A percentile compares a stretch with the other conserved stretches of the same genome.
phyloP scores from a whole-genome alignment of 495 filamentous ascomycete species.

The Penicillium longicatenatum region DNA sequence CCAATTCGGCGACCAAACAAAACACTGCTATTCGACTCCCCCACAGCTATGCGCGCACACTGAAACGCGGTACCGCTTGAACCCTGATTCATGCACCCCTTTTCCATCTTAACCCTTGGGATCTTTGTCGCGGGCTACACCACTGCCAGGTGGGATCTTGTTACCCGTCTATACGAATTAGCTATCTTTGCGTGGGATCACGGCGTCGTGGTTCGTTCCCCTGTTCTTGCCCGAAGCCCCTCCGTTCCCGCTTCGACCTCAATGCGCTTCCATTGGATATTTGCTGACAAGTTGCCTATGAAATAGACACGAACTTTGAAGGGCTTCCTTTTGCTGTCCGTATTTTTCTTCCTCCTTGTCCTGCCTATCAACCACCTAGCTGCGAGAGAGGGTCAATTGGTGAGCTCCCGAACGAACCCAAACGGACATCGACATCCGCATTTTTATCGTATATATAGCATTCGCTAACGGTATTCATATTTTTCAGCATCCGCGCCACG shows the following conservation, averaged over 20 bases:
- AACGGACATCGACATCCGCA: not conserved
- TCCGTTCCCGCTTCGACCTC: constrained; percentile 14
- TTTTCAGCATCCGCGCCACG: constrained; percentile 78
- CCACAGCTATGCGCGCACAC: constrained; percentile 40
- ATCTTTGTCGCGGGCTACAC: constrained; percentile 99
- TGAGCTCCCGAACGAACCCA: constrained; percentile 36
- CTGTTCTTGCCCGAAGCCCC: constrained; percentile 12
- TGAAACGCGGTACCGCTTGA: constrained; percentile 31
- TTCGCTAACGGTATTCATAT: constrained; percentile 17
- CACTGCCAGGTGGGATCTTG: constrained; percentile 97
- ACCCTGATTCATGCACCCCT: constrained; percentile 86
- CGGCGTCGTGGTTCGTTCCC: constrained; percentile 84
- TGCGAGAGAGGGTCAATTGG: constrained; percentile 64
- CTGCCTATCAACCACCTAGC: constrained; percentile 74
- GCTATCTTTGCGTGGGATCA: constrained; percentile 97
- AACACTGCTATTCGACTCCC: not conserved
- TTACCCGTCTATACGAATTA: constrained; percentile 92
- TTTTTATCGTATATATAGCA: not conserved
- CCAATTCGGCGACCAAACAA: not conserved
- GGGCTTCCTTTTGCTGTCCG: constrained; percentile 70
- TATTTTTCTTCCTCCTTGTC: constrained; percentile 76
- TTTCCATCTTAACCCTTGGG: constrained; percentile 87
- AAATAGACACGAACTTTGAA: constrained; percentile 67
- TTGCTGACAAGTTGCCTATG: constrained; percentile 5
- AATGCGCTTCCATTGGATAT: not conserved